phyloP scores from a whole-genome alignment of 805 yeast genomes.

The Nakazawaea laoshanensis region DNA sequence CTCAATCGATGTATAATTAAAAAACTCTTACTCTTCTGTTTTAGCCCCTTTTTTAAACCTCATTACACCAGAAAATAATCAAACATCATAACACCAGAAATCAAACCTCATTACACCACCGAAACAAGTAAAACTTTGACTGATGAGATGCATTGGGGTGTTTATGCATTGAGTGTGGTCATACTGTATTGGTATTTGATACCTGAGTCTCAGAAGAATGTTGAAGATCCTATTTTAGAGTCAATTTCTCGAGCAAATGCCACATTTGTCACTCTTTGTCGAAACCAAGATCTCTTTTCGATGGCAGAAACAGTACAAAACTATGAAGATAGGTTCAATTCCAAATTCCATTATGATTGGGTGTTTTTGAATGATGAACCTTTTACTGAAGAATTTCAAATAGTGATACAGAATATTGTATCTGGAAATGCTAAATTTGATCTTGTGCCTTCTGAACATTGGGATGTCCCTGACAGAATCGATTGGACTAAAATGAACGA shows the following conservation, averaged over 20 bases:
- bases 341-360: conserved; percentile 63
- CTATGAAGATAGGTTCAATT: conserved; percentile 61
- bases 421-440: conserved; percentile 62
- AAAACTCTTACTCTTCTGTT: no score
- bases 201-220: conserved; percentile 79
- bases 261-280: conserved; percentile 60
- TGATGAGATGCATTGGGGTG: no score
- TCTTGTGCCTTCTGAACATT: conserved; percentile 47
- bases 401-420: conserved; percentile 36
- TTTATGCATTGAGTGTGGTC: conserved; percentile 63
- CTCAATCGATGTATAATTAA: neutral
- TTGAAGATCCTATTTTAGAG: no score
- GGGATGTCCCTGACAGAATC: conserved; percentile 62
- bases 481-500: conserved; percentile 37
- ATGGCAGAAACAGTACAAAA: conserved; percentile 52
- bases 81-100: no score
- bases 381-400: conserved; percentile 48
- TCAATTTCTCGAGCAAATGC: conserved; percentile 51
- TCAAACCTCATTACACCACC: no score
- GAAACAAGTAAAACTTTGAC: no score
- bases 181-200: conserved; percentile 69
- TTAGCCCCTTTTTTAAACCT: no score
- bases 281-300: conserved; percentile 54
- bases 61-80: no score
- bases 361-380: conserved; percentile 66